Percentiles rank a stretch among this genome's conserved stretches.
phyloP scores from a whole-genome alignment of 768 basidiomycete species.

The Tricholomella constricta region DNA sequence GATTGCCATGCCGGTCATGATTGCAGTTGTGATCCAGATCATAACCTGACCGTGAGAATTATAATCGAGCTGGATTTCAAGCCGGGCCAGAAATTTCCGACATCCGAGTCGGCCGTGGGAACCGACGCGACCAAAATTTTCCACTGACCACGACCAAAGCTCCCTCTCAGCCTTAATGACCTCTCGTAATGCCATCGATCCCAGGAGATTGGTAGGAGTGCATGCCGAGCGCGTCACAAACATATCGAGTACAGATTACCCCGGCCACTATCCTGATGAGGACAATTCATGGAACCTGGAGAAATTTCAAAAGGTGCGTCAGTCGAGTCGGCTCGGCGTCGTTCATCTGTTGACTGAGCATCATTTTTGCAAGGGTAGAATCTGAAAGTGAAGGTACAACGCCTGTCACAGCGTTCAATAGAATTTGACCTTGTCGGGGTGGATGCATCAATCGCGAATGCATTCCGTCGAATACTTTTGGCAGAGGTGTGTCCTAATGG shows the following conservation, averaged over 20 bases:
- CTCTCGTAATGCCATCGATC: constrained; percentile 22
- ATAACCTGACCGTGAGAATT: too few relatives aligned
- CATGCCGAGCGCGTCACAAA: constrained; percentile 72
- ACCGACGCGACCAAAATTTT: not conserved
- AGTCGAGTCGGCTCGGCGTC: constrained; percentile 2
- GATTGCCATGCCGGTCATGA: too few relatives aligned
- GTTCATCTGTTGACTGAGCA: constrained; percentile 14
- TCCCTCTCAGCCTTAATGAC: constrained; percentile 7
- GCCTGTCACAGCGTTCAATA: constrained; percentile 79
- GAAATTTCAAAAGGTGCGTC: constrained; percentile 73
- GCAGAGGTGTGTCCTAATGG: constrained; percentile 69
- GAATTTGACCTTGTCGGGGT: constrained; percentile 97
- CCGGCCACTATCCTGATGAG: constrained; percentile 84
- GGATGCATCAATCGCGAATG: constrained; percentile 95
- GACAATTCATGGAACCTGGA: constrained; percentile 83
- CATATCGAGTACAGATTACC: constrained; percentile 89
- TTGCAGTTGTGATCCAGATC: too few relatives aligned
- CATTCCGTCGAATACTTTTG: constrained; percentile 88
- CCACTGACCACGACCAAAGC: not conserved
- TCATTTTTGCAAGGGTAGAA: constrained; percentile 54
- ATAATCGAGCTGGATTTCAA: too few relatives aligned
- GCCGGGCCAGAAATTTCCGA: too few relatives aligned
- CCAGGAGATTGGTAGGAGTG: constrained; percentile 63
- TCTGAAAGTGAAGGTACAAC: constrained; percentile 71
- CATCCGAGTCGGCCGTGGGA: constrained; percentile 5